Evolutionary conservation across 2,329 filamentous ascomycete genomes (phyloP), one percentile per base, ranked within the genome.

Genomic region (Diaporthe ampelina): DNA sequence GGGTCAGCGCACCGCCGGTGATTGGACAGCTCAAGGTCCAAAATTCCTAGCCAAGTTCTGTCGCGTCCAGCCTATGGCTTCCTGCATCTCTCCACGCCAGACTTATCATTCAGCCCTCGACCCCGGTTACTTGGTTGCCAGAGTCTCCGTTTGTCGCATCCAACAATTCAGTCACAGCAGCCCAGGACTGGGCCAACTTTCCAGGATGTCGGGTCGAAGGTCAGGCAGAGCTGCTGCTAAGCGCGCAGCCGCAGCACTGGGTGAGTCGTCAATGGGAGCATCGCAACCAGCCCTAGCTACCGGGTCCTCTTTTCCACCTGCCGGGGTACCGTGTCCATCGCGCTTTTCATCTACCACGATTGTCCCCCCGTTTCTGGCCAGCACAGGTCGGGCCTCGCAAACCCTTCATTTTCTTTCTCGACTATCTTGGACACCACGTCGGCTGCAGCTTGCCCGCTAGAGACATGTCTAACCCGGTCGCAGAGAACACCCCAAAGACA

Each of bases 401-500:
- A 9, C 21, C 3, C 29, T 32, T 32, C 29, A 32, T 24, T 17
- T 24, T n/a, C 48, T 26, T n/a, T 19, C 45, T 17, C 17, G 37
- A 35, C 32, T 40, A 3, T 29, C 8, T n/a, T 32, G 63, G n/a
- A 24, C 32, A 68, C 63, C 3, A 26, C n/a, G 37, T 26, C 32
- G 32, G 50, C 43, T 19, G 48, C 70, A 54, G 21, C 11, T n/a
- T 4, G 35, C 70, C 57, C 11, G 4, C 57, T 37, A 65, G 26
- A 26, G n/a, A 50, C 71, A 26, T 71, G n/a, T 67, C 35, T 40
- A 35, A 57, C 9, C 48, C 61, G 57, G 24, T 67, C 75, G 35
- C 77, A 88, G 87, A 88, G 80, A 87, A 84, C 77, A 87, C 86
- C 40, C 85, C 88, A 54, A 83, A 84, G 80, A 81, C 80, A 48